phyloP scores from a whole-genome alignment of 1,284 basidiomycete species.

The Pholiota adiposa region DNA sequence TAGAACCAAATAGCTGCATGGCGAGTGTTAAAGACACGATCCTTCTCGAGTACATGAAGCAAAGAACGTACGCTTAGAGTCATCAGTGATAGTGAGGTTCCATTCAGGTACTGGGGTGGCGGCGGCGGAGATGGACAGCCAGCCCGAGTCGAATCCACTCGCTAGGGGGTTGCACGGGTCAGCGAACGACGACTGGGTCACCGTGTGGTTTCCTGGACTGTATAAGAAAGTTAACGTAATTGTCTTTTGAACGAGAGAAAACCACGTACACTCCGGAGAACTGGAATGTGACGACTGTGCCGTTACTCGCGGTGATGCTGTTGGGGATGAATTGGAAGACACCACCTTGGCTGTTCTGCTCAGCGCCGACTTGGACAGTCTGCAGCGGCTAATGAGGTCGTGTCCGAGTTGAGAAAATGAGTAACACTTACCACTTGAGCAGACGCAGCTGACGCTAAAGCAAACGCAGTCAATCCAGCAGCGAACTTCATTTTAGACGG shows the following conservation, averaged over 20 bases:
- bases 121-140: constrained; percentile 38
- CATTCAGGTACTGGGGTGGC: constrained; percentile 36
- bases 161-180: constrained; percentile 49
- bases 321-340: constrained; percentile 50
- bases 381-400: neutral
- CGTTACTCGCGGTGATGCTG: constrained; percentile 44
- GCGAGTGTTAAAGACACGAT: too few species aligned
- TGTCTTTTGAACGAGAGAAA: neutral
- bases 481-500: constrained; percentile 15
- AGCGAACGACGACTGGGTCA: constrained; percentile 60
- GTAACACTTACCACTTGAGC: constrained; percentile 14
- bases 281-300: constrained; percentile 51
- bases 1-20: constrained; percentile 60
- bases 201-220: constrained; percentile 55
- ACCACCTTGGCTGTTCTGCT: constrained; percentile 28
- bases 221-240: neutral
- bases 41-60: neutral
- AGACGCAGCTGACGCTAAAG: constrained; percentile 17
- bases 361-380: constrained; percentile 37
- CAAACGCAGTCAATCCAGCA: constrained; percentile 13
- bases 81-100: constrained; percentile 52
- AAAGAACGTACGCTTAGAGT: constrained; percentile 38
- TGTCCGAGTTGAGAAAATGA: neutral
- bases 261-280: constrained; percentile 45
- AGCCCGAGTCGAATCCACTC: constrained; percentile 62